These are phyloP conservation scores for Penicillium riverlandense DNA, from an alignment of 495 filamentous ascomycete species.

Conservation along the genomic window DNA sequence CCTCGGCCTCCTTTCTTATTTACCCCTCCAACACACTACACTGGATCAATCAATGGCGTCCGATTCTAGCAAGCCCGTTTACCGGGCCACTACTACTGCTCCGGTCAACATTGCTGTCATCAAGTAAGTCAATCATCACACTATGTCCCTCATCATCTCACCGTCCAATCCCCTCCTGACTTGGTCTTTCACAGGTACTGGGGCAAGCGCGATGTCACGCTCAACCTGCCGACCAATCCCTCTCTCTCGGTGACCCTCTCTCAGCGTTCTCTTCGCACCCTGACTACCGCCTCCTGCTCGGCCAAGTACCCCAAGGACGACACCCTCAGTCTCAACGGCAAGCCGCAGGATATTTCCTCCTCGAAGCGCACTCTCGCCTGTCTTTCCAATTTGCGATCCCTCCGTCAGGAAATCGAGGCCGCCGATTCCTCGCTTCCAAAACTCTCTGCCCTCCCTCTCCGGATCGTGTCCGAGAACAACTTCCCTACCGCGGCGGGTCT, in stretches of 20 bases:
- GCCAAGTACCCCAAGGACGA: constrained; percentile 61
- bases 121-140: constrained; percentile 54
- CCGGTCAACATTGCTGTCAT: constrained; percentile 99
- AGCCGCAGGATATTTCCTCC: constrained; percentile 67
- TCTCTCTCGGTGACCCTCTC: constrained; percentile 94
- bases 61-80: constrained; percentile 43
- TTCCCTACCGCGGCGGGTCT: constrained; percentile 98
- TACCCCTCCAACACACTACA: constrained; percentile 8
- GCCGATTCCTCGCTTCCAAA: constrained; percentile 65
- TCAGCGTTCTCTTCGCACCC: constrained; percentile 85
- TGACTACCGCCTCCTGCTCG: constrained; percentile 93
- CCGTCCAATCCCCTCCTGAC: constrained; percentile 17
- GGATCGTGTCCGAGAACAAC: constrained; percentile 90
- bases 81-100: constrained; percentile 89
- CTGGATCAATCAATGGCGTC: constrained; percentile 33
- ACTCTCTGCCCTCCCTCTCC: constrained; percentile 65
- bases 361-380: constrained; percentile 86
- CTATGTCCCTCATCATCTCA: constrained; percentile 8
- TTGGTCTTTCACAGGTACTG: constrained; percentile 62
- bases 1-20: neutral
- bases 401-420: constrained; percentile 67
- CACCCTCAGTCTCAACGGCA: constrained; percentile 77
- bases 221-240: constrained; percentile 96
- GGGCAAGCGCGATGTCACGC: constrained; percentile 87
- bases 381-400: constrained; percentile 72